A percentile compares a stretch with the other conserved stretches of the same genome.
phyloP scores from a whole-genome alignment of 371 early-diverging fungal genomes.

The Choanephora cucurbitarum region DNA sequence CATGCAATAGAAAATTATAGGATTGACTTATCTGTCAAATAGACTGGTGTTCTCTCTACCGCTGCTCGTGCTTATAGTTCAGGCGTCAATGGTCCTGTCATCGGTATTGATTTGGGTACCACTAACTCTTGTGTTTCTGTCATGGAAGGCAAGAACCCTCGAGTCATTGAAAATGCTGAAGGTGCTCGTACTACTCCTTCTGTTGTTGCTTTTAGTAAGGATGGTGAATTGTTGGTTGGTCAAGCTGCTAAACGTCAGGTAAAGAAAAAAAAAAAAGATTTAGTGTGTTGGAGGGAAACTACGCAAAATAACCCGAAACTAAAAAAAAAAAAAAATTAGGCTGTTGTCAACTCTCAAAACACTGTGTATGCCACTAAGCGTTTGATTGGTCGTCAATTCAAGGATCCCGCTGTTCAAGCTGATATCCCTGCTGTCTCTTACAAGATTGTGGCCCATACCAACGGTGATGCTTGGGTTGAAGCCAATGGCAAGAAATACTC shows the following conservation, averaged over 20 bases:
- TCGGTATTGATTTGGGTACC: slow-evolving; percentile 98
- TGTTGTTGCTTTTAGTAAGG: slow-evolving; percentile 87
- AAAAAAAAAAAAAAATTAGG: too few relatives aligned
- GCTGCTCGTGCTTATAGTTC: slow-evolving; percentile 53
- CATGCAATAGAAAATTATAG: background rate
- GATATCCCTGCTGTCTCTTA: slow-evolving; percentile 87
- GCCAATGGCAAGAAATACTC: slow-evolving; percentile 89
- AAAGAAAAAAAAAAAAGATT: slow-evolving; percentile 7
- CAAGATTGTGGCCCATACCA: slow-evolving; percentile 85
- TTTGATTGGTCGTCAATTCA: slow-evolving; percentile 92
- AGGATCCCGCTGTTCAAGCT: slow-evolving; percentile 83
- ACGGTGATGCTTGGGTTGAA: slow-evolving; percentile 98
- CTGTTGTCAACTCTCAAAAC: slow-evolving; percentile 88
- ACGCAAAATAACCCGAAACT: background rate
- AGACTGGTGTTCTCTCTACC: slow-evolving; percentile 35
- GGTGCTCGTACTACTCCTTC: slow-evolving; percentile 96
- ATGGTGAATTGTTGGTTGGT: slow-evolving; percentile 90
- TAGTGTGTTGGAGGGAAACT: slow-evolving; percentile 76
- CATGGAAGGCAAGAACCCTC: slow-evolving; percentile 92
- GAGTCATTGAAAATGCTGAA: slow-evolving; percentile 93
- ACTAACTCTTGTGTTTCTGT: slow-evolving; percentile 98
- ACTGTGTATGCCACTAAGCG: slow-evolving; percentile 95
- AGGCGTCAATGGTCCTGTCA: slow-evolving; percentile 86
- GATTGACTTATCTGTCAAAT: background rate
- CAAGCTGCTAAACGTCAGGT: slow-evolving; percentile 86